Evolutionary conservation across 164 flowering plant species (phyloP).

Genomic region (Berberis vulgaris): DNA sequence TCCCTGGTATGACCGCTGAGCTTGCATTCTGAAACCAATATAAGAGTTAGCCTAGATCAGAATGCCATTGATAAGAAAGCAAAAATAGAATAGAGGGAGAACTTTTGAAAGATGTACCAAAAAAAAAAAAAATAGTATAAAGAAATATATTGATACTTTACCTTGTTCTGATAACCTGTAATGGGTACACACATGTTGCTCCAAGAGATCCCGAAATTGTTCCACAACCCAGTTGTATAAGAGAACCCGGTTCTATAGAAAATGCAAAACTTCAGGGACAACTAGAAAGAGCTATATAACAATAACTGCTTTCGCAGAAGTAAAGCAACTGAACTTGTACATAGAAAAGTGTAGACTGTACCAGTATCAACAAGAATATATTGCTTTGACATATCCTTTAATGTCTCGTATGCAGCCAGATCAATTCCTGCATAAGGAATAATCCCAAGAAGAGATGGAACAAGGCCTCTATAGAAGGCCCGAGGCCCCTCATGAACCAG

Average conservation of each 20-base stretch:
- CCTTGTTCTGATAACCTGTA: conserved; percentile 97
- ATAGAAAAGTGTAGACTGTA: conserved; percentile 14
- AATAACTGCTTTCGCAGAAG: background rate
- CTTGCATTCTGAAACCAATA: conserved; percentile 67
- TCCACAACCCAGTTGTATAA: conserved; percentile 90
- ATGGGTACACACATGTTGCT: conserved; percentile 93
- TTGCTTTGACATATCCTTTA: conserved; percentile 81
- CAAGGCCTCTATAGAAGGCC: conserved; percentile 79
- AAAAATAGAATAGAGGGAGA: no score
- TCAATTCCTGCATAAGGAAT: conserved; percentile 97
- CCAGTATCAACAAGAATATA: conserved; percentile 67
- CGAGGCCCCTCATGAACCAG: conserved; percentile 89
- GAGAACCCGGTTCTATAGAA: conserved; percentile 59
- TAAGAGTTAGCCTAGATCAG: conserved; percentile 2
- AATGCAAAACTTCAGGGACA: background rate
- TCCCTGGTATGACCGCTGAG: conserved; percentile 53
- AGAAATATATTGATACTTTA: conserved; percentile 12
- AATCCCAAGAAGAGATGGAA: conserved; percentile 92
- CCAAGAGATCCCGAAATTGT: conserved; percentile 93
- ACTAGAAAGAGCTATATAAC: background rate
- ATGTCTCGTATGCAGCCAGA: conserved; percentile 88
- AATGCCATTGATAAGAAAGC: background rate
- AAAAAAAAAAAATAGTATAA: background rate
- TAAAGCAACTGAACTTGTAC: conserved; percentile 1
- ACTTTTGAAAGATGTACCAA: background rate